Percentiles rank a stretch among this genome's conserved stretches.
Conservation (phyloP, 169 alveolate species). For the Plasmodium vivax region DNA sequence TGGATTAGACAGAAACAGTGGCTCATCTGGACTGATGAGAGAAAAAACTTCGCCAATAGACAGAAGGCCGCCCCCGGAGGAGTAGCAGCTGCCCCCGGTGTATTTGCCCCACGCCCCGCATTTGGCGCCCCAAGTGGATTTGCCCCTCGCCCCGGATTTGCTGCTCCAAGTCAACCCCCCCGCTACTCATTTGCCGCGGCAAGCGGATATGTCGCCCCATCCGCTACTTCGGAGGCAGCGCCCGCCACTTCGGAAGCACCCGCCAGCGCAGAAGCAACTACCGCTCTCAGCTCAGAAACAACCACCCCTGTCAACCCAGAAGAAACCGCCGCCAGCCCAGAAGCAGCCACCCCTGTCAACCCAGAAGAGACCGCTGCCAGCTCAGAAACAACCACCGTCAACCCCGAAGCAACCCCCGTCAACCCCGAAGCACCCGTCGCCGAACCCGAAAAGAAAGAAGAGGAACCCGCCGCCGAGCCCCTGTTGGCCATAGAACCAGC, state of each 20-base stretch:
- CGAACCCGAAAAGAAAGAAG: no score
- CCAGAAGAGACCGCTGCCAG: not conserved
- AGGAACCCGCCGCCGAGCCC: not conserved
- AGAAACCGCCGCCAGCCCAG: no score
- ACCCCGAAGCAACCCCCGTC: not conserved
- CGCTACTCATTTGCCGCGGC: no score
- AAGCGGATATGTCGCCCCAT: no score
- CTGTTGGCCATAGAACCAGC: not conserved
- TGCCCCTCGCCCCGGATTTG: no score
- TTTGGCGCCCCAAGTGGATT: no score
- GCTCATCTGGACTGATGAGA: conserved; percentile 23
- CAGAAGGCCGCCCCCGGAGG: not conserved
- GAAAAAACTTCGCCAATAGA: not conserved
- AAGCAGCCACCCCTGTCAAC: not conserved
- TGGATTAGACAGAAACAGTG: conserved; percentile 36
- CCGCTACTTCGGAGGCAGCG: no score
- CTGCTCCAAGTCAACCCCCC: no score
- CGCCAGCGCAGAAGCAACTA: not conserved
- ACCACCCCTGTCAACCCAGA: not conserved
- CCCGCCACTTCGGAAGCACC: not conserved
- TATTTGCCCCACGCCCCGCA: no score
- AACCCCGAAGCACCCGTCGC: no score
- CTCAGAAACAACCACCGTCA: not conserved
- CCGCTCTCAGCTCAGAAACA: no score
- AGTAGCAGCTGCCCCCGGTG: not conserved